phyloP scores from a whole-genome alignment of 768 basidiomycete genomes.

The Leccinum obscurum region DNA sequence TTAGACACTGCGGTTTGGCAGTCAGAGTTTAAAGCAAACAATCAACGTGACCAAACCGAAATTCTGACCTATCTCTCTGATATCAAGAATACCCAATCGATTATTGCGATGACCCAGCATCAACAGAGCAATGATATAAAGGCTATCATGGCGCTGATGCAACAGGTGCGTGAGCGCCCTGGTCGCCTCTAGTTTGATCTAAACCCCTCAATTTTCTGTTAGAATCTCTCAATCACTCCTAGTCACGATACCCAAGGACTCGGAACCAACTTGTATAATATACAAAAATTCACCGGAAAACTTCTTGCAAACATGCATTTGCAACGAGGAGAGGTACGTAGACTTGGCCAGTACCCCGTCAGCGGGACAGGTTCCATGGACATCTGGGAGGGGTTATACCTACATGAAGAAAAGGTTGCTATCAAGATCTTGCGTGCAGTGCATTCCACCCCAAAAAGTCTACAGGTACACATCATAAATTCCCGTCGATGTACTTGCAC shows the following conservation, averaged over 20 bases:
- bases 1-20: slow-evolving; percentile 52
- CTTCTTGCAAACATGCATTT: slow-evolving; percentile 53
- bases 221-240: slow-evolving; percentile 24
- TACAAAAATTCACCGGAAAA: slow-evolving; percentile 47
- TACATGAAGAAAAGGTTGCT: slow-evolving; percentile 53
- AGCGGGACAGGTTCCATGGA: slow-evolving; percentile 55
- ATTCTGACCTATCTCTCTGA: slow-evolving; percentile 44
- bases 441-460: slow-evolving; percentile 45
- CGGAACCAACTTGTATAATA: slow-evolving; percentile 47
- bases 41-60: slow-evolving; percentile 44
- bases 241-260: slow-evolving; percentile 41
- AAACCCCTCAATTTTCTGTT: slow-evolving; percentile 17
- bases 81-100: slow-evolving; percentile 41
- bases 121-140: slow-evolving; percentile 38
- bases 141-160: slow-evolving; percentile 50
- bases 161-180: slow-evolving; percentile 36
- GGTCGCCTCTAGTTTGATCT: background rate
- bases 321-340: slow-evolving; percentile 50
- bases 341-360: slow-evolving; percentile 49
- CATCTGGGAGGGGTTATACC: slow-evolving; percentile 55
- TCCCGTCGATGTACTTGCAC: slow-evolving; percentile 3
- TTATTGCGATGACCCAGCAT: slow-evolving; percentile 35
- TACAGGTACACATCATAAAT: slow-evolving; percentile 36
- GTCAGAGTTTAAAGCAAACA: slow-evolving; percentile 39
- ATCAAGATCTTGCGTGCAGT: slow-evolving; percentile 58